A percentile compares a stretch with the other conserved stretches of the same genome.
These are phyloP conservation scores for Ligustrum vulgare DNA, from an alignment of 257 asterid species.

Conservation along the genomic window DNA sequence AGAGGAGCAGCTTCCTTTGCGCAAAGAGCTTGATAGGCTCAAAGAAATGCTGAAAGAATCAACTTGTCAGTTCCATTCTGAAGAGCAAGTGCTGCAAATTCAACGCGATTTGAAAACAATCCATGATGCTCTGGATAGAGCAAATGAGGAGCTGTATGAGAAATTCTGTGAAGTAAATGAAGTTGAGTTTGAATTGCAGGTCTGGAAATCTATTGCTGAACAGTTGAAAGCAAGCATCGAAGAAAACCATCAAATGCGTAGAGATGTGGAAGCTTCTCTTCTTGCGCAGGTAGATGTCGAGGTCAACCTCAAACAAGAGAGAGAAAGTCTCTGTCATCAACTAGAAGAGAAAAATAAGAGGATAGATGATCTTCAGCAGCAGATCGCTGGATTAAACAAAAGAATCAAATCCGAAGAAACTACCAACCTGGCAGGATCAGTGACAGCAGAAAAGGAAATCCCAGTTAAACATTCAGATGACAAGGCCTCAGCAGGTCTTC, in stretches of 20 bases:
- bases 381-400: conserved; percentile 40
- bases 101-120: conserved; percentile 53
- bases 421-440: background rate
- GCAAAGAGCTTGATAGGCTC: conserved; percentile 51
- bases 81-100: conserved; percentile 54
- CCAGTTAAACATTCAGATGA: conserved; percentile 12
- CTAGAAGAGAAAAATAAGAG: conserved; percentile 55
- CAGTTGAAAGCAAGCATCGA: conserved; percentile 57
- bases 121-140: conserved; percentile 53
- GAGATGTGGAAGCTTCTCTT: conserved; percentile 84
- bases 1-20: conserved; percentile 50
- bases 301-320: conserved; percentile 65
- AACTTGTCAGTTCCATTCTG: conserved; percentile 31
- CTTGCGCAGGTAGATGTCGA: conserved; percentile 64
- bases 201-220: conserved; percentile 75
- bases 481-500: conserved; percentile 14
- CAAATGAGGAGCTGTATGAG: conserved; percentile 66
- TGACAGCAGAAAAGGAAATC: conserved; percentile 4
- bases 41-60: conserved; percentile 51
- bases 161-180: conserved; percentile 63
- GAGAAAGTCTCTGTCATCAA: conserved; percentile 37
- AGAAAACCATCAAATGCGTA: conserved; percentile 59
- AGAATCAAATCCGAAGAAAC: conserved; percentile 18
- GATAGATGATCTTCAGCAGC: conserved; percentile 51
- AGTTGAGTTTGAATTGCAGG: conserved; percentile 67